Evolutionary conservation across 257 asterid species (phyloP).

Genomic region (Nicotiana tabacum): DNA sequence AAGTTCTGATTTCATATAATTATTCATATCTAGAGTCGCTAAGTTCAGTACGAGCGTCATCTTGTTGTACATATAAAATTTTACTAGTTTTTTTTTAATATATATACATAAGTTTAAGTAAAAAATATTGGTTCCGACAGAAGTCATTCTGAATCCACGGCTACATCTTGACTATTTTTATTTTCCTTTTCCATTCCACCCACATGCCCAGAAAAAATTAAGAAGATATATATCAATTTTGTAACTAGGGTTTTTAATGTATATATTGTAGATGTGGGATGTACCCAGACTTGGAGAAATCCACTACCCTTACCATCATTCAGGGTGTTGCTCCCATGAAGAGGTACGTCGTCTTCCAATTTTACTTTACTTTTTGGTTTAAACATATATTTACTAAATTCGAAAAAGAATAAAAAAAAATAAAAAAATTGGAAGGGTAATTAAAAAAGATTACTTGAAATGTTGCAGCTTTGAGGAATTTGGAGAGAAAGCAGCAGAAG

Average conservation of each 20-base stretch:
- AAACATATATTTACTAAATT: not conserved
- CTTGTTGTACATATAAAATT: too few species aligned
- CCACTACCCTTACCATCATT: constrained; percentile 4
- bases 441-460: not conserved
- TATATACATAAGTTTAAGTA: too few species aligned
- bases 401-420: not conserved
- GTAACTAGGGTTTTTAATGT: not conserved
- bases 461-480: not conserved
- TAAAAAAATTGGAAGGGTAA: not conserved
- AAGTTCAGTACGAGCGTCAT: too few species aligned
- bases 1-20: not conserved
- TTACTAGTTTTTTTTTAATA: too few species aligned
- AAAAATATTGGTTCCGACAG: too few species aligned
- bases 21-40: too few species aligned
- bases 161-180: too few species aligned
- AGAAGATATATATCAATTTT: not conserved
- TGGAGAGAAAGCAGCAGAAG: constrained; percentile 28
- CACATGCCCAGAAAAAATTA: not conserved
- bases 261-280: constrained; percentile 10
- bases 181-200: too few species aligned
- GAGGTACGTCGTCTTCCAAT: not conserved
- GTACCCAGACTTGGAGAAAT: constrained; percentile 23
- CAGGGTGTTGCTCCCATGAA: constrained; percentile 21
- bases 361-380: not conserved
- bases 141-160: too few species aligned